Evolutionary conservation across 2,329 filamentous ascomycete genomes (phyloP), one percentile per base, ranked within the genome.

Genomic region (Hypoxylon sp.): DNA sequence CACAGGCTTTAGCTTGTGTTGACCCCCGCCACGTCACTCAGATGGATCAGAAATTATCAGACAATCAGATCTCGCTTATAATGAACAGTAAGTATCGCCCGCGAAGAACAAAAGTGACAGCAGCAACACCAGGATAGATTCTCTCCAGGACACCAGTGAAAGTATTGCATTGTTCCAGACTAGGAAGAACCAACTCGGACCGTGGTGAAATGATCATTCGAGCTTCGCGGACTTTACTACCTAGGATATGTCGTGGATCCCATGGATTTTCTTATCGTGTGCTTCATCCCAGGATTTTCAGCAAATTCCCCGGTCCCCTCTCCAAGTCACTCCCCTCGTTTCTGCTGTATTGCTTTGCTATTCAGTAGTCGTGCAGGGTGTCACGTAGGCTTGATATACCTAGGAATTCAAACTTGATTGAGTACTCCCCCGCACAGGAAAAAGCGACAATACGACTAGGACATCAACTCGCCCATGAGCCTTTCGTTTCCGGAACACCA

Each of bases 81-180:
- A 11, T 40, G 6, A 54, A 50, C 66, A 71, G 81, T 83, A 69
- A 83, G 81, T 83, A 81, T 81, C 71, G 76, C 78, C 80, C 79
- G 73, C 70, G 48, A 68, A 64, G 69, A 72, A 57, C 42, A 50
- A 64, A 20, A 60, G 72, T 77, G 73, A 76, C 73, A 70, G 55
- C 75, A 75, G 70, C 62, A 71, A 62, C 31, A 13, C 68, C 61
- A 64, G 61, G 70, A 71, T 63, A 66, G 64, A 61, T 27, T n/a
- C n/a, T 54, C 37, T 48, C 56, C 49, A 68, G 69, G 66, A 58
- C 46, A 40, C 56, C 66, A 68, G 55, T 68, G 64, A 63, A 60
- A 56, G 31, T 62, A 46, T 62, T 73, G 48, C 58, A 59, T 64
- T 69, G 31, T 66, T 33, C 59, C 61, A 61, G 30, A 44, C 58